Conservation (phyloP, 1,284 basidiomycete species). For the Pseudozyma sp. region DNA sequence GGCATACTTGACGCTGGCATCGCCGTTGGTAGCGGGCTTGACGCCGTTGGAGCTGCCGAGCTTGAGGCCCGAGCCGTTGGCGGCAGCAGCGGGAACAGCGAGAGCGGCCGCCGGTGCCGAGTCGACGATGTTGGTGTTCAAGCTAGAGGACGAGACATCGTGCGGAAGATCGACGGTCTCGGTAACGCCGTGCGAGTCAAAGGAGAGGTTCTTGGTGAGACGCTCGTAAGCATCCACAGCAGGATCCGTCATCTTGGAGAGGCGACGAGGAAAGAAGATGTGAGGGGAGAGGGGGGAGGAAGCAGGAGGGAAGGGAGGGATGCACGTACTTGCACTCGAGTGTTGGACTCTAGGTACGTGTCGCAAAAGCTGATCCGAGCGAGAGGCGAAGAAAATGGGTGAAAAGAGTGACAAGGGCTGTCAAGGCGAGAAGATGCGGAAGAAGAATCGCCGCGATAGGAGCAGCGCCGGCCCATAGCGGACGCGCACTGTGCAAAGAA, state of each 20-base stretch:
- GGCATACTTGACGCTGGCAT: slow-evolving; percentile 43
- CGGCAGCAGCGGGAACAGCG: slow-evolving; percentile 9
- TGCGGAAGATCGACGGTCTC: slow-evolving; percentile 43
- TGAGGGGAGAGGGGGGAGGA: not conserved
- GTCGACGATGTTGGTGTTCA: slow-evolving; percentile 15
- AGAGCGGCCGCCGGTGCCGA: slow-evolving; percentile 23
- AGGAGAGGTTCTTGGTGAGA: slow-evolving; percentile 46
- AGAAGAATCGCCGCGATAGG: too few species aligned
- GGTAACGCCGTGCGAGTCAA: slow-evolving; percentile 43
- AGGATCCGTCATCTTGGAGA: slow-evolving; percentile 70
- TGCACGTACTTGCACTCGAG: not conserved
- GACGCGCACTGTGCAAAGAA: too few species aligned
- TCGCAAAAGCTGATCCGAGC: not conserved
- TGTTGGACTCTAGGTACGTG: too few species aligned
- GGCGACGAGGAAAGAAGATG: slow-evolving; percentile 14
- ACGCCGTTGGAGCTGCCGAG: slow-evolving; percentile 20
- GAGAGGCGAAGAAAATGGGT: not conserved
- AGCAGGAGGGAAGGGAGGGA: not conserved
- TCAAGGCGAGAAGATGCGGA: too few species aligned
- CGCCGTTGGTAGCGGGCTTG: slow-evolving; percentile 10
- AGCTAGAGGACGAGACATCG: slow-evolving; percentile 18
- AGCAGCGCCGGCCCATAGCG: too few species aligned
- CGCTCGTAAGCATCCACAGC: slow-evolving; percentile 74
- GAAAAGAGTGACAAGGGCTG: not conserved
- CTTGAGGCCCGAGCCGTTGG: slow-evolving; percentile 31